Percentiles rank a stretch among this genome's conserved stretches.
Evolutionary conservation across 2,329 filamentous ascomycete species (phyloP).

Genomic region (Alternaria triticina): DNA sequence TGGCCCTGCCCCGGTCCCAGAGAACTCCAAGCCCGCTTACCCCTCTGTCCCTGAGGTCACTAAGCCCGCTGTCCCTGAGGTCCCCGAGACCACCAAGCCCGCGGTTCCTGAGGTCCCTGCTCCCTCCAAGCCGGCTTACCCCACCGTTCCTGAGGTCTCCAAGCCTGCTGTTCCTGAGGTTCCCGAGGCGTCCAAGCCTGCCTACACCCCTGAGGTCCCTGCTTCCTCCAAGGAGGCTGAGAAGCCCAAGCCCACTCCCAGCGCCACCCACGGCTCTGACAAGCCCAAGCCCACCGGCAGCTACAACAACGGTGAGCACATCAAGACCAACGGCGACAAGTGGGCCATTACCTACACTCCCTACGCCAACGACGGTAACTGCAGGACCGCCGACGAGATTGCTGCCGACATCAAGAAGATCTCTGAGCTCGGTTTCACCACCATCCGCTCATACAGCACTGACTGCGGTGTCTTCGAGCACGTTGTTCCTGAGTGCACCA

Average conservation of each 20-base stretch:
- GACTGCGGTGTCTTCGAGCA: constrained; percentile 83
- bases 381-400: constrained; percentile 52
- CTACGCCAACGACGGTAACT: constrained; percentile 51
- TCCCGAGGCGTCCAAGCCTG: background rate
- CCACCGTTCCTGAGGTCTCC: constrained; percentile 4
- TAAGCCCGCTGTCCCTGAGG: constrained; percentile 13
- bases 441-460: constrained; percentile 84
- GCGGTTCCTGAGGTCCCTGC: background rate
- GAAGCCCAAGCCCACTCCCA: constrained; percentile 26
- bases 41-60: constrained; percentile 11
- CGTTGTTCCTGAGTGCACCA: constrained; percentile 72
- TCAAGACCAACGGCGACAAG: constrained; percentile 53
- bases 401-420: constrained; percentile 52
- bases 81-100: background rate
- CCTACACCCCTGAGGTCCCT: background rate
- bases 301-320: constrained; percentile 34
- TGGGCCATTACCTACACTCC: constrained; percentile 60
- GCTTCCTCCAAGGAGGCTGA: constrained; percentile 14
- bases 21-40: constrained; percentile 5
- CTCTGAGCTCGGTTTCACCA: constrained; percentile 62
- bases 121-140: constrained; percentile 21
- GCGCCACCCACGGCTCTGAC: constrained; percentile 24
- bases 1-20: constrained; percentile 4
- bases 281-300: constrained; percentile 40
- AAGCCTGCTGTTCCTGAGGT: background rate